phyloP scores from a whole-genome alignment of 2,329 filamentous ascomycete genomes.

The Blastomyces emzantsi region DNA sequence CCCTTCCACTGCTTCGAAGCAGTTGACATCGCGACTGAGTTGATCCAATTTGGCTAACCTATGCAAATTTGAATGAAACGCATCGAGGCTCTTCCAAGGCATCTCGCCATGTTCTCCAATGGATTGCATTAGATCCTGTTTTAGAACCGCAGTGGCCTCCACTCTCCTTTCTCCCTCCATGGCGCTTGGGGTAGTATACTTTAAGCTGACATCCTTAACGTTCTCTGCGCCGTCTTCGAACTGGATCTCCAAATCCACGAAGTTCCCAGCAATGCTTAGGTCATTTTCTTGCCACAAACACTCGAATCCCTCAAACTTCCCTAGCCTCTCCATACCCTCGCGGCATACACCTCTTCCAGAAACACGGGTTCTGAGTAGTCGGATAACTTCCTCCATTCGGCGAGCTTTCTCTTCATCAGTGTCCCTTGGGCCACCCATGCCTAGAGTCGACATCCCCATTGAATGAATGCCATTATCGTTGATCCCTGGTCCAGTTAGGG shows the following conservation, averaged over 20 bases:
- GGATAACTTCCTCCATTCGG: constrained; percentile 35
- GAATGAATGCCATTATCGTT: constrained; percentile 33
- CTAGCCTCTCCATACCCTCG: constrained; percentile 36
- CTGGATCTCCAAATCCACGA: constrained; percentile 40
- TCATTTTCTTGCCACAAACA: constrained; percentile 41
- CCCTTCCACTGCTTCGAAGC: constrained; percentile 39
- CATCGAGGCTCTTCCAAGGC: constrained; percentile 30
- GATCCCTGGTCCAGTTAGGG: constrained; percentile 29
- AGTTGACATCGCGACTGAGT: constrained; percentile 38
- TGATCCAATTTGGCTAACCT: constrained; percentile 39
- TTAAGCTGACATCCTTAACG: constrained; percentile 37
- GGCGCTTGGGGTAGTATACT: constrained; percentile 35
- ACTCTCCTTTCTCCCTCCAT: constrained; percentile 35
- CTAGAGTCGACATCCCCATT: constrained; percentile 32
- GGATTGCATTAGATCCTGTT: constrained; percentile 30
- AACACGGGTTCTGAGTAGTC: constrained; percentile 33
- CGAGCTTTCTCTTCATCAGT: constrained; percentile 35
- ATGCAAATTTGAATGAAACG: constrained; percentile 36
- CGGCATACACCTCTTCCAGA: constrained; percentile 37
- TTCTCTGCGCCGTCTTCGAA: constrained; percentile 34
- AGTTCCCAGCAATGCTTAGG: constrained; percentile 39
- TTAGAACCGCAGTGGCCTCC: constrained; percentile 36
- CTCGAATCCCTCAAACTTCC: constrained; percentile 37
- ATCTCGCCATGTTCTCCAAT: constrained; percentile 25
- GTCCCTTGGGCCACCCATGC: constrained; percentile 30